A percentile compares a stretch with the other conserved stretches of the same genome.
phyloP scores from a whole-genome alignment of 768 basidiomycete species.

The Pisolithus orientalis region DNA sequence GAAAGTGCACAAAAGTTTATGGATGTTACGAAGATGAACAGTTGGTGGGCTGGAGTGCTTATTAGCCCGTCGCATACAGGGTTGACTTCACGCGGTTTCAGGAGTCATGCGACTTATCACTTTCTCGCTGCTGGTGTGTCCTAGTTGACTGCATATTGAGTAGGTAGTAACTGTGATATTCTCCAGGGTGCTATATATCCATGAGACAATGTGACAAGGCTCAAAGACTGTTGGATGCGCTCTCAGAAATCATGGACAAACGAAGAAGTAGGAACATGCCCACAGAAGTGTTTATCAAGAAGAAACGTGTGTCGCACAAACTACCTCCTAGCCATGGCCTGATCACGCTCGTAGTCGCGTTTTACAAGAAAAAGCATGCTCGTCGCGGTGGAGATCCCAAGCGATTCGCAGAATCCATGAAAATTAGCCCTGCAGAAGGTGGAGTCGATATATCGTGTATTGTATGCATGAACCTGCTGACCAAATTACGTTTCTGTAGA shows the following conservation, averaged over 20 bases:
- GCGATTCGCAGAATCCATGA: constrained; percentile 48
- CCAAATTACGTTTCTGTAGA: constrained; percentile 1
- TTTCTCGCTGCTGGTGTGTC: constrained; percentile 59
- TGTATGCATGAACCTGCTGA: background rate
- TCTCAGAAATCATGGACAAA: constrained; percentile 53
- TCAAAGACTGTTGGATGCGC: constrained; percentile 51
- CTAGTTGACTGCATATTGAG: background rate
- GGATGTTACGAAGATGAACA: constrained; percentile 58
- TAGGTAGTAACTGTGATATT: background rate
- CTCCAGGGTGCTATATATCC: constrained; percentile 56
- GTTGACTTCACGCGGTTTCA: constrained; percentile 15
- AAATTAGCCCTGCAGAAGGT: constrained; percentile 70
- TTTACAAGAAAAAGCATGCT: constrained; percentile 65
- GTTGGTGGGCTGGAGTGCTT: constrained; percentile 41
- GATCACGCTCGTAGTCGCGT: constrained; percentile 44
- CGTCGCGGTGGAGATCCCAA: constrained; percentile 46
- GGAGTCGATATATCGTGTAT: constrained; percentile 6
- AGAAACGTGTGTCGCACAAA: constrained; percentile 43
- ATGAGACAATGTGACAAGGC: constrained; percentile 49
- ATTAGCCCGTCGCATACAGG: background rate
- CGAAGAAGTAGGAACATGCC: constrained; percentile 68
- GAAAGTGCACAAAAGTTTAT: constrained; percentile 67
- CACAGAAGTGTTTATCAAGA: constrained; percentile 72
- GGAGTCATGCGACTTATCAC: constrained; percentile 77
- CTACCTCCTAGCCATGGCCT: background rate